Base-by-base conservation (phyloP, 352 stramenopile species). In the Chrysophaeum taylorii region DNA sequence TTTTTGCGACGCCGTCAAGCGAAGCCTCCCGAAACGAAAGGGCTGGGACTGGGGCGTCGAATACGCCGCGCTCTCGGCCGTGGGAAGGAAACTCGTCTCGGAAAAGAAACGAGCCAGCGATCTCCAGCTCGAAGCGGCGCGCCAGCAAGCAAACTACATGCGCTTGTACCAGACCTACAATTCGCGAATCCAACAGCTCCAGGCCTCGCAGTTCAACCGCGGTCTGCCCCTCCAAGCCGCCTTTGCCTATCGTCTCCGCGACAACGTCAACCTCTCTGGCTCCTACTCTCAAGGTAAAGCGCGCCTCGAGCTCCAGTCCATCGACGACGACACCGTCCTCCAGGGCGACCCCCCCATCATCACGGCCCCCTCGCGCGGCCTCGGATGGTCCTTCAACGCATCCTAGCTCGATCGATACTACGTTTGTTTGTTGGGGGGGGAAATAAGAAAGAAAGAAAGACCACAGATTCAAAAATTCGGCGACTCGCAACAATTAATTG, bases 201-300 rank as follows among this genome's bases (percentile, higher is more conserved):
- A 66, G 57, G 33, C 41, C 18, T 18, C 4, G 33, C 36, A 41
- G 57, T 66, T 45, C 57, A 16, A 2, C 12, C 35, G 9, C 12
- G 14, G 12, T 9, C 57, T 36, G 21, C 57, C 57, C 12, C 31
- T 66, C 33, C 23, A 66, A 9, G 35, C 35, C 14, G 57, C 12
- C 57, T 66, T 66, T n/a, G 27, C 14, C 57, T 66, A 66, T 36
- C 57, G 57, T 36, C 33, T 45, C 57, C 5, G 2, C 16, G 57
- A 33, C 57, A 48, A 66, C 57, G 33, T 66, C 33, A 66, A 66
- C 57, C 14, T 66, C 14, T 42, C 57, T 36, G 57, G 57, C 35
- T 31, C 33, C 57, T 66, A 38, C 57, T 25, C 25, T 31, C 57
- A 66, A 36, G 57, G 57, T 36, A 27, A 35, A 5, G 57, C 14